Conservation (phyloP, 2,329 filamentous ascomycete genomes). For the Hypoxylon sp. region DNA sequence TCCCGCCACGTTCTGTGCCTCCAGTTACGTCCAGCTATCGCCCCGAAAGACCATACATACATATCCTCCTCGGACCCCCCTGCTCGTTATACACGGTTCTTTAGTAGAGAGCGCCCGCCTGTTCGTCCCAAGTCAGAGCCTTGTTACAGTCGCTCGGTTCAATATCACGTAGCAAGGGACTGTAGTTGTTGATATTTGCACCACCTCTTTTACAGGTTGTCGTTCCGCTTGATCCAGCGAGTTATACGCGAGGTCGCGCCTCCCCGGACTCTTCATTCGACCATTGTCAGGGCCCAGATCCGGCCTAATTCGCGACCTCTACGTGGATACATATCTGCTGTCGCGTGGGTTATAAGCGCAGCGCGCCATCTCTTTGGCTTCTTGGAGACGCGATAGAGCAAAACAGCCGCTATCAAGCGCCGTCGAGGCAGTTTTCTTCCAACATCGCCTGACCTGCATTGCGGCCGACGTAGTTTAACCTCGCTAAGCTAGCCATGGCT, state of each 20-base stretch:
- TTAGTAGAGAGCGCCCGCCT: constrained; percentile 20
- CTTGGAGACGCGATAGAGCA: constrained; percentile 42
- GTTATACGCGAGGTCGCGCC: constrained; percentile 34
- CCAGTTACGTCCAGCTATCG: constrained; percentile 37
- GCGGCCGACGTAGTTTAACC: constrained; percentile 34
- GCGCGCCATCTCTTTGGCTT: constrained; percentile 30
- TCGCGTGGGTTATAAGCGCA: constrained; percentile 44
- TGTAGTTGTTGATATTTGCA: constrained; percentile 37
- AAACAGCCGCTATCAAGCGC: constrained; percentile 40
- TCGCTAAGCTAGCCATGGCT: constrained; percentile 62
- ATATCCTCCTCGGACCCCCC: constrained; percentile 25
- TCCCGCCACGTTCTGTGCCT: constrained; percentile 37
- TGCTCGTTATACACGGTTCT: constrained; percentile 15
- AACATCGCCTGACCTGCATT: constrained; percentile 37
- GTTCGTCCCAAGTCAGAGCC: constrained; percentile 20
- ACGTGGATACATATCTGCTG: constrained; percentile 35
- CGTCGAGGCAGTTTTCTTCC: constrained; percentile 29
- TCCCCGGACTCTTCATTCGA: constrained; percentile 33
- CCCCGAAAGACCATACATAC: constrained; percentile 34
- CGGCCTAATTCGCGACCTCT: constrained; percentile 32
- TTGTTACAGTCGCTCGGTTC: constrained; percentile 25
- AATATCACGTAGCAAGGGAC: constrained; percentile 22
- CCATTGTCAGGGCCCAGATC: constrained; percentile 36
- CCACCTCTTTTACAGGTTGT: constrained; percentile 34
- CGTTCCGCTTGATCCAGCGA: constrained; percentile 38